phyloP scores from a whole-genome alignment of 768 basidiomycete genomes.

The Wakefieldia striispora region DNA sequence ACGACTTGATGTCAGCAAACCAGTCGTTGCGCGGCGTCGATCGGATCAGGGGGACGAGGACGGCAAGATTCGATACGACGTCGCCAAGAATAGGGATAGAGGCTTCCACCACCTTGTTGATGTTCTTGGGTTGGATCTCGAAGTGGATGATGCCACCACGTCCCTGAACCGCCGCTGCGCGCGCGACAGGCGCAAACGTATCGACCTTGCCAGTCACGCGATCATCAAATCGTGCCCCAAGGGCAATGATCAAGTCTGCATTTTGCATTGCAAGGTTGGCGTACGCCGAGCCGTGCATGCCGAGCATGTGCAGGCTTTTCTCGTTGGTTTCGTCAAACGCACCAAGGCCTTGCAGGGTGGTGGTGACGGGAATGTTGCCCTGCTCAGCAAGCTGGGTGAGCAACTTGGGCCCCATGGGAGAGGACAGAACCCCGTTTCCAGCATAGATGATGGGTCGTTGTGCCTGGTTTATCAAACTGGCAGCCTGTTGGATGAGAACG shows the following conservation, averaged over 20 bases:
- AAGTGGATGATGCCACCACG: slow-evolving; percentile 98
- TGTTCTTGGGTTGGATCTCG: slow-evolving; percentile 97
- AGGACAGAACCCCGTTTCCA: slow-evolving; percentile 85
- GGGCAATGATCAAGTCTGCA: slow-evolving; percentile 96
- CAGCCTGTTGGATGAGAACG: slow-evolving; percentile 75
- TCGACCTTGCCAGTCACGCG: slow-evolving; percentile 92
- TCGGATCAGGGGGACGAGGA: slow-evolving; percentile 78
- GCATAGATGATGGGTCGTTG: slow-evolving; percentile 91
- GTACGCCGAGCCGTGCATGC: slow-evolving; percentile 97
- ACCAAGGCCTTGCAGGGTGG: slow-evolving; percentile 94
- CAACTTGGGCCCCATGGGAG: slow-evolving; percentile 76
- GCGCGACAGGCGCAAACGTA: slow-evolving; percentile 88
- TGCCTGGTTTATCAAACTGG: slow-evolving; percentile 87
- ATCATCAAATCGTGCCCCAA: slow-evolving; percentile 96
- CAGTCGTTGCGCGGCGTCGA: slow-evolving; percentile 65
- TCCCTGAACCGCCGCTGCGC: slow-evolving; percentile 79
- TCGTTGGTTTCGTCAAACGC: slow-evolving; percentile 90
- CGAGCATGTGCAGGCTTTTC: slow-evolving; percentile 92
- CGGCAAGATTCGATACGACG: slow-evolving; percentile 77
- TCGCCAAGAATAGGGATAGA: slow-evolving; percentile 93
- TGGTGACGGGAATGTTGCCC: slow-evolving; percentile 96
- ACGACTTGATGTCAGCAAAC: slow-evolving; percentile 77
- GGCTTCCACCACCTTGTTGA: slow-evolving; percentile 98
- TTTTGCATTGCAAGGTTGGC: slow-evolving; percentile 98
- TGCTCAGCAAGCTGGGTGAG: slow-evolving; percentile 73